Base-by-base conservation (phyloP, 352 stramenopile genomes). In the Chrysophaeum taylorii region DNA sequence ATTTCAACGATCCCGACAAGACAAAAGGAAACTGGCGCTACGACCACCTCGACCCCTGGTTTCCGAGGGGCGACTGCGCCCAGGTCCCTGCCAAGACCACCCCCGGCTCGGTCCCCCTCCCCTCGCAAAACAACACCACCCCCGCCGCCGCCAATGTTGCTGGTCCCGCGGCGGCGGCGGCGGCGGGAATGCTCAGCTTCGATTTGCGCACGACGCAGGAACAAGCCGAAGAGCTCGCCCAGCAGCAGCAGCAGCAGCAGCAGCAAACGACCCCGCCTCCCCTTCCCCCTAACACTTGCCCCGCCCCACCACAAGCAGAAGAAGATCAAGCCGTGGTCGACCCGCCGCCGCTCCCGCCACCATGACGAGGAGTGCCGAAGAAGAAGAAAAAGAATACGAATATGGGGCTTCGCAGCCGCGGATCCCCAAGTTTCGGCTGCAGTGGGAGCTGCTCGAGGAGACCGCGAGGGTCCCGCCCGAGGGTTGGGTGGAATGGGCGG, bases 1-100 rank as follows among this genome's bases (percentile, higher is more conserved):
- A 95, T 73, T 95, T 95, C 71, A 94, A 94, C 73, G 88, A 94
- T 73, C 85, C 84, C 9, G 81, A 90, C 72, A 91, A 78, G 45
- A 72, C 69, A 29, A 27, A 60, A 2, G 61, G 67, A 16, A 79
- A 81, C 70, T 81, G 76, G 76, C 53, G 31, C 31, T 66, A 66
- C 36, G 57, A 66, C 2, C 31, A n/a, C 12, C 23, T 23, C 9
- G 57, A 66, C 33, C 33, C 57, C 33, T 66, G 57, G 57, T 66
- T 66, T 23, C 57, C 57, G 7, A 5, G 5, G 16, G 57, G 57
- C 33, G 33, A 9, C 36, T 21, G 14, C 14, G 57, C 23, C 21
- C 33, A 66, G 31, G 18, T 42, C 35, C 33, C 9, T 36, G 14
- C 57, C 14, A 45, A 18, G 7, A 5, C 57, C 12, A 23, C 14